Conservation (phyloP, 2,329 filamentous ascomycete genomes). For the Nemania bipapillata region DNA sequence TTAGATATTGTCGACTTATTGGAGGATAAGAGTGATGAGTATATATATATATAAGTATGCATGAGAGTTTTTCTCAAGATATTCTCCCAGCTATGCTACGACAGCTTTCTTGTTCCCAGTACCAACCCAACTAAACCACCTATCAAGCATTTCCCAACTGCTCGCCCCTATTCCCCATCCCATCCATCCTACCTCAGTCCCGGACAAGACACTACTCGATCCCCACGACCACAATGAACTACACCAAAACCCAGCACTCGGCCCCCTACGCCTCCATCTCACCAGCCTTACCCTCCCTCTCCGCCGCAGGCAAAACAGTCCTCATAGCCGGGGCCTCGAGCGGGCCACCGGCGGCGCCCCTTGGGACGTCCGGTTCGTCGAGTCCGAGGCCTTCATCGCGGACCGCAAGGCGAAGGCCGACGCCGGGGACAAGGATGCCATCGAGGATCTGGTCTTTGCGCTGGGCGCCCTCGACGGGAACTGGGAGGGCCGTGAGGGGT, state of each 20-base stretch:
- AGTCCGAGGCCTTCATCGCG: conserved; percentile 56
- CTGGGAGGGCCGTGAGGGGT: conserved; percentile 59
- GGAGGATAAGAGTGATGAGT: not conserved
- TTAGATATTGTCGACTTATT: not conserved
- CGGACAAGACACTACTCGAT: not conserved
- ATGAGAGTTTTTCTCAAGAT: not conserved
- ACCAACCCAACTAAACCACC: not conserved
- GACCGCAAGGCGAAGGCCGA: conserved; percentile 54
- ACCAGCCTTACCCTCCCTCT: conserved; percentile 32
- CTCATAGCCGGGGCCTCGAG: conserved; percentile 38
- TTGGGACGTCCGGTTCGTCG: conserved; percentile 50
- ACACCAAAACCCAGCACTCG: conserved; percentile 40
- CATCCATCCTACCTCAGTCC: not conserved
- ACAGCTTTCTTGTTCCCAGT: not conserved
- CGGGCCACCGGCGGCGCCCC: conserved; percentile 46
- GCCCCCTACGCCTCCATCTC: conserved; percentile 40
- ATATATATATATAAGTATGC: not conserved
- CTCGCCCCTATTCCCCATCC: not conserved
- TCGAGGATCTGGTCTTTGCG: conserved; percentile 63
- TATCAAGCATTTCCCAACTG: not conserved
- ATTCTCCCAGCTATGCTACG: not conserved
- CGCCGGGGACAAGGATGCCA: conserved; percentile 52
- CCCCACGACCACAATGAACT: conserved; percentile 37
- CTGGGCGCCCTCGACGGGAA: conserved; percentile 61
- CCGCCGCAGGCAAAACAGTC: conserved; percentile 32